Conservation (phyloP, 164 flowering plant genomes). For the Stephania cephalantha region DNA sequence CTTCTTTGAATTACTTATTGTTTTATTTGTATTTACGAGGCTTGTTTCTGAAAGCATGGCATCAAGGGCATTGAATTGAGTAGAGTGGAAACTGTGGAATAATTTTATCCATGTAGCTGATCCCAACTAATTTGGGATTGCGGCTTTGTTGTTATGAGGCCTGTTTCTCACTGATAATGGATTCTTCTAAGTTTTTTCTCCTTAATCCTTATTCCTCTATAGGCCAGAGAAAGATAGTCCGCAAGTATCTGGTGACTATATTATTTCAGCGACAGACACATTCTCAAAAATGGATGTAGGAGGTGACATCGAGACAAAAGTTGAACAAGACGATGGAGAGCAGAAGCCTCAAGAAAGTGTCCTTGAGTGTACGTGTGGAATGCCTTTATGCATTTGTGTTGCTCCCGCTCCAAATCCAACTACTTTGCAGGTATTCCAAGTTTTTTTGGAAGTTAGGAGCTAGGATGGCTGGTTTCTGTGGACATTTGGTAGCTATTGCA, state of each 20-base stretch:
- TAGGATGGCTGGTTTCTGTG: constrained; percentile 5
- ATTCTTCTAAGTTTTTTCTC: background rate
- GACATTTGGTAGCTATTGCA: background rate
- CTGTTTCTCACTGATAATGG: background rate
- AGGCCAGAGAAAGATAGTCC: constrained; percentile 33
- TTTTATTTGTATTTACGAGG: background rate
- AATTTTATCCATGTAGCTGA: background rate
- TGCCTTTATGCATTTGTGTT: constrained; percentile 97
- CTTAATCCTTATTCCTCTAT: constrained; percentile 12
- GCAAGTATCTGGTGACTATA: constrained; percentile 25
- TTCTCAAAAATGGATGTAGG: constrained; percentile 47
- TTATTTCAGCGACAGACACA: constrained; percentile 32
- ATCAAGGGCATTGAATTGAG: no score
- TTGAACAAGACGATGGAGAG: constrained; percentile 22
- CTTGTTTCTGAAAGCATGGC: no score
- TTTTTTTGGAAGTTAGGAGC: background rate
- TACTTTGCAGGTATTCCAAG: constrained; percentile 33
- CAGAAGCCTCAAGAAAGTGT: constrained; percentile 23
- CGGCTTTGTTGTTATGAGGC: background rate
- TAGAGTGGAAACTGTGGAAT: no score
- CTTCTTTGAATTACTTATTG: background rate
- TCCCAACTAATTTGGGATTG: background rate
- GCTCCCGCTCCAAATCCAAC: constrained; percentile 47
- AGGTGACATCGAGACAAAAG: constrained; percentile 22
- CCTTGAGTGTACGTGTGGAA: constrained; percentile 87